Evolutionary conservation across 139 green algal species (phyloP), one percentile per base, ranked within the genome.

Genomic region (Deuterostichococcus epilithicus): DNA sequence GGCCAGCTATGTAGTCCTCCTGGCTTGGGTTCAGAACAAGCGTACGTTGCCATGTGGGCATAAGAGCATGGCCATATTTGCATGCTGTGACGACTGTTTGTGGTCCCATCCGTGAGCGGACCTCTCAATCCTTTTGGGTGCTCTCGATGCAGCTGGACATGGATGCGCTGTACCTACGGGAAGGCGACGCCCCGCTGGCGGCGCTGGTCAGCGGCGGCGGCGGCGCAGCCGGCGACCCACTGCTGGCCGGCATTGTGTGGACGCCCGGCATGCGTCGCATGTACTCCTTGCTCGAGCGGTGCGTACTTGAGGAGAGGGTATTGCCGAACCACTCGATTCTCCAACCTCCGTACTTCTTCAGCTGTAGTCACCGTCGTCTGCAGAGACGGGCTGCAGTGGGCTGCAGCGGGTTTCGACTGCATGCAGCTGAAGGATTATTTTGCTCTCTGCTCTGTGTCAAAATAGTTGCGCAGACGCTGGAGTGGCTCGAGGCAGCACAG

Each of bases 231-330:
- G 35, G 4, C 4, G 28, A 72, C 20, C 36, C 68, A 18, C 69
- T 83, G 72, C 63, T 94, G 69, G n/a, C 52, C 1, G 86, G 88
- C 71, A 84, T 99, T 37, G 94, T 98, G 33, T 99, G 96, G 95
- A 99, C 95, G 0, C 81, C 84, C 18, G 93, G 86, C 84, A 94
- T 98, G 92, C 83, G 82, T 32, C 90, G 96, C 22, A 92, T 99
- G 86, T 97, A 94, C 82, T 89, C 87, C 0, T 84, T 98, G 28
- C 78, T 94, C 34, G 81, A 92, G 70, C 85, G 86, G 82, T 90
- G 45, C 0, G 77, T 18, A 25, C 33, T 28, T 20, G 35, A 25
- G 15, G 18, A 30, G 1, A 47, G 32, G 28, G 10, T 72, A 70
- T 30, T 70, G n/a, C n/a, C n/a, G n/a, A n/a, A n/a, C n/a, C n/a